phyloP scores from a whole-genome alignment of 345 rosid species.

The Aurinia saxatilis region DNA sequence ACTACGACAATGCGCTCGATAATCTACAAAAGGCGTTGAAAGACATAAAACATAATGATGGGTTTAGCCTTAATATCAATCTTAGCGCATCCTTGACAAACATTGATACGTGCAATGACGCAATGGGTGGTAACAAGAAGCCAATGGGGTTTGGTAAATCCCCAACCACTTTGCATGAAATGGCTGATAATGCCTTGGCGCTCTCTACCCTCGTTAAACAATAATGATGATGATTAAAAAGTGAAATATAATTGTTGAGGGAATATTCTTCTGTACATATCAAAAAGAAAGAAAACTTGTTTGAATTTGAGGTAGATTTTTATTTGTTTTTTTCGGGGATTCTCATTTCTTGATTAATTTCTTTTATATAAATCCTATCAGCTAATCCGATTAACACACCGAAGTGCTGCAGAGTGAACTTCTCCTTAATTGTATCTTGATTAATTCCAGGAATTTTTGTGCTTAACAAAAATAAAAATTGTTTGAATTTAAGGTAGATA shows the following conservation, averaged over 20 bases:
- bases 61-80: conserved; percentile 16
- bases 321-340: background rate
- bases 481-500: too few species aligned
- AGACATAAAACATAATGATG: conserved; percentile 22
- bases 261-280: background rate
- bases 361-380: too few species aligned
- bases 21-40: conserved; percentile 22
- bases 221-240: background rate
- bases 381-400: too few species aligned
- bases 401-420: too few species aligned
- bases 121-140: background rate
- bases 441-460: background rate
- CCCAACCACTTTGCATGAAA: conserved; percentile 11
- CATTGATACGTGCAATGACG: conserved; percentile 28
- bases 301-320: background rate
- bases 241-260: background rate
- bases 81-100: conserved; percentile 27
- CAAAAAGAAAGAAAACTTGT: background rate
- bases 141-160: conserved; percentile 1
- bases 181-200: conserved; percentile 27
- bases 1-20: conserved; percentile 6
- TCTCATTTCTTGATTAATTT: too few species aligned
- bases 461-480: too few species aligned
- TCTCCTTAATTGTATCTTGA: too few species aligned
- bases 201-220: conserved; percentile 24